Conservation (phyloP, 495 filamentous ascomycete genomes). For the Daldinia vernicosa region DNA sequence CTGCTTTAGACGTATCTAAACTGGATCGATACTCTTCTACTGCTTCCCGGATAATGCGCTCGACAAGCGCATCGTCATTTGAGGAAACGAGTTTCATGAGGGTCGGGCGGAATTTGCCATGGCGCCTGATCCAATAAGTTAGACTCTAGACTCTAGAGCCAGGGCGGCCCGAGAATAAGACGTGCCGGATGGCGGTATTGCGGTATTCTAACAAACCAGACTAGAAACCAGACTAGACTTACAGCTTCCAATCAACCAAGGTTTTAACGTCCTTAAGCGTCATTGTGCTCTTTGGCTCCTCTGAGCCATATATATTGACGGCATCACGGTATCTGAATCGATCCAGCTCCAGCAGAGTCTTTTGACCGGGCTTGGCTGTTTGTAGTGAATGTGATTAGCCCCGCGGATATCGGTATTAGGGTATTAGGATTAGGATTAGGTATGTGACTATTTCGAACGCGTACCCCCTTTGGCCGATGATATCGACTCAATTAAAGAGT, state of each 20-base stretch:
- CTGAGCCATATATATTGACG: constrained; percentile 48
- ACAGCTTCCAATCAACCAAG: constrained; percentile 84
- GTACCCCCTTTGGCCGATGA: constrained; percentile 53
- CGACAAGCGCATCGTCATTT: constrained; percentile 59
- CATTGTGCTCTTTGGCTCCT: constrained; percentile 44
- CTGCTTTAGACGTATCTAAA: constrained; percentile 57
- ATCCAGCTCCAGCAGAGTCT: constrained; percentile 58
- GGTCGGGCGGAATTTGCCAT: constrained; percentile 75
- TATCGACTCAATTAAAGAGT: constrained; percentile 51
- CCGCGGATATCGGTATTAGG: neutral
- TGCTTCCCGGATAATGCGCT: constrained; percentile 58
- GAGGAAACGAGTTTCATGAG: constrained; percentile 71
- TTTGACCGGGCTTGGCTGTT: constrained; percentile 54
- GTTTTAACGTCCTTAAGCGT: constrained; percentile 55
- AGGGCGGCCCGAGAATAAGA: constrained; percentile 3
- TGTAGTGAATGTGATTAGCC: constrained; percentile 19
- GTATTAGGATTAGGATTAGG: neutral
- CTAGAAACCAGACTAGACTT: constrained; percentile 45
- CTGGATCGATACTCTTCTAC: constrained; percentile 57
- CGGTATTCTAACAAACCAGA: constrained; percentile 25
- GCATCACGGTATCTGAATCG: constrained; percentile 58
- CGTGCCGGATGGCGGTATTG: neutral
- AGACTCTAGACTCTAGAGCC: too few relatives aligned
- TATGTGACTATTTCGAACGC: constrained; percentile 15
- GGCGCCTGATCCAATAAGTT: constrained; percentile 52